Conservation (phyloP, 192 early-diverging fungal genomes). For the Kickxella alabastrina region DNA sequence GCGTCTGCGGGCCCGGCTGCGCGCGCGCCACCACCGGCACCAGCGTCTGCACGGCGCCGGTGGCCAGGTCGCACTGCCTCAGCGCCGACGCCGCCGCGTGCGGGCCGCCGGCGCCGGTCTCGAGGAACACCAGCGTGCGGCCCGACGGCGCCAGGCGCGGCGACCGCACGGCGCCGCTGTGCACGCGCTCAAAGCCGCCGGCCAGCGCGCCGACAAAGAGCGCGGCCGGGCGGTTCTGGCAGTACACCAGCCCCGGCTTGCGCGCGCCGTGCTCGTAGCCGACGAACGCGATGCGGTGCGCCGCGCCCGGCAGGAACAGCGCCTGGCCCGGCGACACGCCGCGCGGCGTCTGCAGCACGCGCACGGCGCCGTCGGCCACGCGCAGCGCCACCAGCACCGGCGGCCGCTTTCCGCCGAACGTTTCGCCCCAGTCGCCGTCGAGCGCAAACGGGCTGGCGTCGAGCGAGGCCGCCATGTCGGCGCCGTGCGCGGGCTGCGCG, state of each 20-base stretch:
- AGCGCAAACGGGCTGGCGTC: slow-evolving; percentile 50
- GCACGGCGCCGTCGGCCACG: slow-evolving; percentile 29
- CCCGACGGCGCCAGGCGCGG: slow-evolving; percentile 60
- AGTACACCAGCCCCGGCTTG: slow-evolving; percentile 61
- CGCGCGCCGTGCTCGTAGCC: slow-evolving; percentile 60
- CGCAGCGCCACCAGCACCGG: slow-evolving; percentile 57
- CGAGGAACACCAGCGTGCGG: slow-evolving; percentile 56
- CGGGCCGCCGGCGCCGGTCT: slow-evolving; percentile 61
- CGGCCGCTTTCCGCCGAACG: slow-evolving; percentile 57
- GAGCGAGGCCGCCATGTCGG: slow-evolving; percentile 20
- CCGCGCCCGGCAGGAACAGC: slow-evolving; percentile 41
- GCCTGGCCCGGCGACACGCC: slow-evolving; percentile 50
- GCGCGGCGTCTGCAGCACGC: slow-evolving; percentile 14
- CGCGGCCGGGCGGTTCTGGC: slow-evolving; percentile 61
- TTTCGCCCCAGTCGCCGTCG: slow-evolving; percentile 70
- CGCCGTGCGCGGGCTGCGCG: slow-evolving; percentile 12
- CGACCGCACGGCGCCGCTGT: slow-evolving; percentile 52
- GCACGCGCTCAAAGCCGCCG: slow-evolving; percentile 22
- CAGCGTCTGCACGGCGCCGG: background rate
- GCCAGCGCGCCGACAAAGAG: slow-evolving; percentile 53
- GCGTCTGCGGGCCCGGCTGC: slow-evolving; percentile 2
- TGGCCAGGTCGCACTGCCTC: slow-evolving; percentile 32
- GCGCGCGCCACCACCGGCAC: slow-evolving; percentile 27
- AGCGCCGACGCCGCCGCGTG: slow-evolving; percentile 61
- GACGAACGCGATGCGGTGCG: slow-evolving; percentile 56